Evolutionary conservation across 495 filamentous ascomycete species (phyloP).

Genomic region (Neurospora sp.): DNA sequence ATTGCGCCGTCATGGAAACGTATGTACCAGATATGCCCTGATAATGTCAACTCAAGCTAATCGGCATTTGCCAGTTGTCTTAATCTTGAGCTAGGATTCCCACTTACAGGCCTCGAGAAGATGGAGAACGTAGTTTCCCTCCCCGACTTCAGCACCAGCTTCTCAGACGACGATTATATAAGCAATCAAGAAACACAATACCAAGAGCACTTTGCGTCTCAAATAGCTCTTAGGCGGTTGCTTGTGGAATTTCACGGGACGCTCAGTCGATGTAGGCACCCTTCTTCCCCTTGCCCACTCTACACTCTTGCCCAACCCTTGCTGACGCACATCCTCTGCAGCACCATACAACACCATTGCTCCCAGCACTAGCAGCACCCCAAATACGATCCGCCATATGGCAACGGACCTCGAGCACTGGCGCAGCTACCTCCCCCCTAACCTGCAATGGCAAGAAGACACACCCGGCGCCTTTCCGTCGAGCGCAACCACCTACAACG

Average conservation of each 20-base stretch:
- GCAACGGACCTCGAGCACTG: constrained; percentile 42
- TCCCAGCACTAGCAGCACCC: constrained; percentile 3
- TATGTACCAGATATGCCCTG: constrained; percentile 11
- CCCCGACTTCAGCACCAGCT: constrained; percentile 39
- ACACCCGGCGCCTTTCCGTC: constrained; percentile 30
- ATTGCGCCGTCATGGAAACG: constrained; percentile 50
- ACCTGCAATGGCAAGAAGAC: constrained; percentile 46
- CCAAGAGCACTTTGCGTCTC: constrained; percentile 47
- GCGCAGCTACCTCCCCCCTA: constrained; percentile 42
- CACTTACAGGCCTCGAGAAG: constrained; percentile 41
- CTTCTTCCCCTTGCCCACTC: neutral
- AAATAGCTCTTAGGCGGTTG: constrained; percentile 46
- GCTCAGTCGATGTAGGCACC: constrained; percentile 38
- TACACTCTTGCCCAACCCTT: neutral
- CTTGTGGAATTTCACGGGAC: constrained; percentile 39
- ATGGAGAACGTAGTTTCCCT: constrained; percentile 41
- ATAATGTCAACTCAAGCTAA: neutral
- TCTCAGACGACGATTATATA: constrained; percentile 35
- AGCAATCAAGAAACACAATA: constrained; percentile 42
- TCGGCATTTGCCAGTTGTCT: constrained; percentile 25
- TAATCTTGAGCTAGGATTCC: constrained; percentile 46
- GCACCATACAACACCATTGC: constrained; percentile 5
- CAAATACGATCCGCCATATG: constrained; percentile 35
- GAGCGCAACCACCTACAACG: constrained; percentile 7
- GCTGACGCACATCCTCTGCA: neutral